phyloP scores from a whole-genome alignment of 2,329 filamentous ascomycete genomes.

The Aspergillus brunneoviolaceus region DNA sequence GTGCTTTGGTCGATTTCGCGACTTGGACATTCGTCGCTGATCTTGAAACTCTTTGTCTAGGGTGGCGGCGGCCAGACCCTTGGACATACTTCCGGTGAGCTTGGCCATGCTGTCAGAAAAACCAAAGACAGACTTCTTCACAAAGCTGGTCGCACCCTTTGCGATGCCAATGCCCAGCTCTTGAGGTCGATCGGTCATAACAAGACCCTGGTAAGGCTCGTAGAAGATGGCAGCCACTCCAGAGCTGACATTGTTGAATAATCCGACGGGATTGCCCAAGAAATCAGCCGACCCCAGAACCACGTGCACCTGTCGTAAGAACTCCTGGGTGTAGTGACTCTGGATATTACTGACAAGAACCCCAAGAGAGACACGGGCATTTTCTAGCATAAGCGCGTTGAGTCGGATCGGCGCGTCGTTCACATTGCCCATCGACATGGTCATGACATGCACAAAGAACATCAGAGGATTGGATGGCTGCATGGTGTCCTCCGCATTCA shows the following conservation, averaged over 20 bases:
- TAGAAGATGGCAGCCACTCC: conserved; percentile 98
- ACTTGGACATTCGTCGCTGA: conserved; percentile 86
- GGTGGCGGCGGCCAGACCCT: conserved; percentile 90
- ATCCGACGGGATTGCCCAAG: conserved; percentile 90
- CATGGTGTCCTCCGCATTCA: conserved; percentile 94
- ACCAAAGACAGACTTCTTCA: conserved; percentile 98
- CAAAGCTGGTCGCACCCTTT: conserved; percentile 92
- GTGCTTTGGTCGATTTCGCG: conserved; percentile 93
- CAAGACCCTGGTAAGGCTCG: conserved; percentile 95
- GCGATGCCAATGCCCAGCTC: conserved; percentile 94
- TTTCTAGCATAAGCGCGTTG: conserved; percentile 92
- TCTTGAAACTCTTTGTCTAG: conserved; percentile 99
- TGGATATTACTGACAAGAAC: conserved; percentile 82
- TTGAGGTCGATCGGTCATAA: conserved; percentile 92
- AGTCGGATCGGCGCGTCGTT: conserved; percentile 94
- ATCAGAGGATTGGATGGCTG: conserved; percentile 90
- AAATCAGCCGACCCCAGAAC: conserved; percentile 97
- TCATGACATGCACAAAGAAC: conserved; percentile 98
- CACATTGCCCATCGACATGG: conserved; percentile 98
- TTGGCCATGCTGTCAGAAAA: conserved; percentile 97
- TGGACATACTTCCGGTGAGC: conserved; percentile 94
- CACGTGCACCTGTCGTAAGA: conserved; percentile 92
- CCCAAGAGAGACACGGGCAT: conserved; percentile 83
- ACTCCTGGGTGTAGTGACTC: conserved; percentile 95
- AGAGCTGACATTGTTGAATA: conserved; percentile 98